Percentiles rank a stretch among this genome's conserved stretches.
These are phyloP conservation scores for Chaetomiaceae sp. DNA, from an alignment of 2,329 filamentous ascomycete species.

Conservation along the genomic window DNA sequence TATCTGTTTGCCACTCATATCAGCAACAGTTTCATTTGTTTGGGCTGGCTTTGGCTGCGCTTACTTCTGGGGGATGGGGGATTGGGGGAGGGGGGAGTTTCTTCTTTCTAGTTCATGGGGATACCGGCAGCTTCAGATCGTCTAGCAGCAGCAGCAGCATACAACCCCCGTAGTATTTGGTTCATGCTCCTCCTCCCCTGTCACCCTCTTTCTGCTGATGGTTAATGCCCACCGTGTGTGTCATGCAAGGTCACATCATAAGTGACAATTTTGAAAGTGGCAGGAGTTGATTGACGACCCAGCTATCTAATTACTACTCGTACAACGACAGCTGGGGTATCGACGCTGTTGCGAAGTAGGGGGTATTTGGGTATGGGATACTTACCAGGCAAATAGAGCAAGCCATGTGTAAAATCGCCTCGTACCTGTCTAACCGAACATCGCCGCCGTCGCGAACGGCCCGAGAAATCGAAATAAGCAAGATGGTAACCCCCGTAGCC, in stretches of 20 bases:
- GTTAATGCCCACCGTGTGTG: too few species aligned
- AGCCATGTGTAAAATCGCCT: slow-evolving; percentile 17
- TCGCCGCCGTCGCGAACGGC: slow-evolving; percentile 4
- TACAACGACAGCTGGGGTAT: slow-evolving; percentile 19
- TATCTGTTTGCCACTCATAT: not conserved
- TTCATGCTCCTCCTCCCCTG: not conserved
- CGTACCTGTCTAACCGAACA: slow-evolving; percentile 13
- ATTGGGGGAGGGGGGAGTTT: too few species aligned
- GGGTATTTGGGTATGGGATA: slow-evolving; percentile 19
- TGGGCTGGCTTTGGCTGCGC: not conserved
- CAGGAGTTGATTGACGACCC: not conserved
- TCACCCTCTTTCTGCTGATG: not conserved
- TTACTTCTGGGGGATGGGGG: not conserved
- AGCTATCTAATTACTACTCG: slow-evolving; percentile 15
- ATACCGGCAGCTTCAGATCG: slow-evolving; percentile 9
- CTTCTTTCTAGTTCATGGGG: not conserved
- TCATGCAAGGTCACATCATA: not conserved
- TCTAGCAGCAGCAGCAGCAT: not conserved
- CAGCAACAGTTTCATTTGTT: slow-evolving; percentile 1
- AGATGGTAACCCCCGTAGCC: slow-evolving; percentile 1
- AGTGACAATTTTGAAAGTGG: not conserved
- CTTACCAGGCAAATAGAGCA: slow-evolving; percentile 19
- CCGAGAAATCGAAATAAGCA: slow-evolving; percentile 5
- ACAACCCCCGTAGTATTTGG: not conserved
- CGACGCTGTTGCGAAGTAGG: slow-evolving; percentile 7